Conservation (phyloP, 805 yeast species). For the Danielozyma ontarioensis region DNA sequence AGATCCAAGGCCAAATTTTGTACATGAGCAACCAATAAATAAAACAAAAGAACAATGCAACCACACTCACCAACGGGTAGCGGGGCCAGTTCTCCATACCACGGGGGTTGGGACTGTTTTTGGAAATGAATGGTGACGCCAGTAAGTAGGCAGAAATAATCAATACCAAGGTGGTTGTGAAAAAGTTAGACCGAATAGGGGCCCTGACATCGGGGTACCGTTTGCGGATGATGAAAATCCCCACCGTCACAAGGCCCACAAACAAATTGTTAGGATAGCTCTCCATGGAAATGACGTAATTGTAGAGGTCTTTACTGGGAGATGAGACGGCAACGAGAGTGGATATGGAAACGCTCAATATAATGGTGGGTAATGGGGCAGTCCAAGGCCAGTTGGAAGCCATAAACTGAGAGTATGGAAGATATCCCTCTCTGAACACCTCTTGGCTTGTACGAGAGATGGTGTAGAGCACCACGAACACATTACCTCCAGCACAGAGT, state of each 20-base stretch:
- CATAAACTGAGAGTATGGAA: conserved; percentile 49
- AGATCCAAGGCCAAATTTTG: conserved; percentile 39
- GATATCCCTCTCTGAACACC: conserved; percentile 56
- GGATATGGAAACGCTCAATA: conserved; percentile 39
- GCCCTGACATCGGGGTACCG: conserved; percentile 46
- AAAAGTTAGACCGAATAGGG: conserved; percentile 44
- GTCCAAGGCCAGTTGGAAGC: conserved; percentile 53
- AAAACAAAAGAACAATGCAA: conserved; percentile 39
- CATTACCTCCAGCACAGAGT: conserved; percentile 57
- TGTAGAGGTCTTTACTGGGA: conserved; percentile 48
- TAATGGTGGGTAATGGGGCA: conserved; percentile 51
- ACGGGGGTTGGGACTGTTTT: conserved; percentile 32
- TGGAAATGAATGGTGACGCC: conserved; percentile 43
- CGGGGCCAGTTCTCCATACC: conserved; percentile 43
- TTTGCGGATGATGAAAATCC: conserved; percentile 49
- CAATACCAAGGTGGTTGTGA: conserved; percentile 45
- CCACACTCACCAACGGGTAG: conserved; percentile 43
- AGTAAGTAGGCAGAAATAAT: conserved; percentile 43
- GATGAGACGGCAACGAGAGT: conserved; percentile 31
- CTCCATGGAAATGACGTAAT: conserved; percentile 47
- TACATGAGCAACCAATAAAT: conserved; percentile 55
- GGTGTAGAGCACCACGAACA: conserved; percentile 55
- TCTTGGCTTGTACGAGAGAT: conserved; percentile 62
- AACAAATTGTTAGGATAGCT: conserved; percentile 49
- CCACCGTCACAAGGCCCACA: conserved; percentile 48